Conservation (phyloP, 2,329 filamentous ascomycete species). For the Trematosphaeria pertusa region DNA sequence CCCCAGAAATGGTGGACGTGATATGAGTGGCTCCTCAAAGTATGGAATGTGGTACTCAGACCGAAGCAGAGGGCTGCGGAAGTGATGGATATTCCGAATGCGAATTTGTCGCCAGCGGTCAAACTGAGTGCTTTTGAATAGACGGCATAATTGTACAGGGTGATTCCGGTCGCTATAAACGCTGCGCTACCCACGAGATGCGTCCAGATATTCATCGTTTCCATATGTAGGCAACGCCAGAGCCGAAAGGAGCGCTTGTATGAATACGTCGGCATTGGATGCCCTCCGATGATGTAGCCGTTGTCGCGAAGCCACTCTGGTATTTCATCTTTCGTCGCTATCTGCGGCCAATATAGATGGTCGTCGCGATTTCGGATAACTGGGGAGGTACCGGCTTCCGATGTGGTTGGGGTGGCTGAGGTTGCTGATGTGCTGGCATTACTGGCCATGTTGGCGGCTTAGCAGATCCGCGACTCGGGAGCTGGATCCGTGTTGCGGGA, state of each 20-base stretch:
- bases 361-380: too few species aligned
- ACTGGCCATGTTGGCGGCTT: too few species aligned
- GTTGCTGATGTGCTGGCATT: too few species aligned
- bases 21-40: conserved; percentile 38
- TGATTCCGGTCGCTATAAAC: background rate
- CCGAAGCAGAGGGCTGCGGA: background rate
- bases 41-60: conserved; percentile 34
- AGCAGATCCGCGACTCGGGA: too few species aligned
- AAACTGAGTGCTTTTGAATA: background rate
- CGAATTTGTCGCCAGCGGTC: background rate
- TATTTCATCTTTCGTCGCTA: background rate
- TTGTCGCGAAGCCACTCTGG: conserved; percentile 1
- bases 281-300: background rate
- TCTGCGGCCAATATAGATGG: background rate
- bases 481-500: too few species aligned
- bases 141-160: background rate
- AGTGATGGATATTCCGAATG: background rate
- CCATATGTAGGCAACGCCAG: conserved; percentile 5
- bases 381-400: too few species aligned
- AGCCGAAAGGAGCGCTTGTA: conserved; percentile 8
- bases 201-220: conserved; percentile 9
- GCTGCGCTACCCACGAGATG: conserved; percentile 3
- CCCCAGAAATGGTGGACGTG: conserved; percentile 37
- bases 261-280: background rate
- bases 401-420: too few species aligned